A percentile compares a stretch with the other conserved stretches of the same genome.
phyloP scores from a whole-genome alignment of 1,139 yeast genomes.

The Suhomyces bolitotheri region DNA sequence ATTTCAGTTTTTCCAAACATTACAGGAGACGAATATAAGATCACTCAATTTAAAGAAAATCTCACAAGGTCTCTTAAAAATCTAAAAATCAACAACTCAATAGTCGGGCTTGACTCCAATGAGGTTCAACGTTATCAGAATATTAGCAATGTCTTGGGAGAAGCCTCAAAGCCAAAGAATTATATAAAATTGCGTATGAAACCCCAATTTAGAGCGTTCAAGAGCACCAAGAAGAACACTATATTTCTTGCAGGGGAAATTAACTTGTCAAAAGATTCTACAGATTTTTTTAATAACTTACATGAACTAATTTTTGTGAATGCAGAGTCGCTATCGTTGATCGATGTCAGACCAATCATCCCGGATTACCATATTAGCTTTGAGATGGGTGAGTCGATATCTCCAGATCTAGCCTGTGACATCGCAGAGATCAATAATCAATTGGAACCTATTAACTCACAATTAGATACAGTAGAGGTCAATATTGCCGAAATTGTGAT shows the following conservation, averaged over 20 bases:
- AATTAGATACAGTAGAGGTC: conserved; percentile 9
- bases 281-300: conserved; percentile 10
- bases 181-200: conserved; percentile 12
- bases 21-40: conserved; percentile 13
- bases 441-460: conserved; percentile 6
- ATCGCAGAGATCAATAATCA: conserved; percentile 5
- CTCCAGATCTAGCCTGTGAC: not conserved
- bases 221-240: conserved; percentile 5
- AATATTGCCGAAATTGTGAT: conserved; percentile 7
- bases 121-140: conserved; percentile 7
- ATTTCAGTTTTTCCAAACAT: conserved; percentile 20
- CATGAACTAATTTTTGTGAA: conserved; percentile 9
- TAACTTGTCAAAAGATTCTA: conserved; percentile 2
- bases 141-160: conserved; percentile 10
- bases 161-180: conserved; percentile 2
- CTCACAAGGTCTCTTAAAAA: conserved; percentile 10
- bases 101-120: conserved; percentile 11
- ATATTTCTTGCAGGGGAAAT: conserved; percentile 16
- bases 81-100: conserved; percentile 4
- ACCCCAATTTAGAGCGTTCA: conserved; percentile 10
- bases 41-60: conserved; percentile 14
- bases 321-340: conserved; percentile 10
- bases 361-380: conserved; percentile 15
- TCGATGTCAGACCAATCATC: not conserved
- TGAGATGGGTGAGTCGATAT: conserved; percentile 9